Evolutionary conservation across 2,329 filamentous ascomycete genomes (phyloP), one percentile per base, ranked within the genome.

Genomic region (Colletotrichum chlorophyti): DNA sequence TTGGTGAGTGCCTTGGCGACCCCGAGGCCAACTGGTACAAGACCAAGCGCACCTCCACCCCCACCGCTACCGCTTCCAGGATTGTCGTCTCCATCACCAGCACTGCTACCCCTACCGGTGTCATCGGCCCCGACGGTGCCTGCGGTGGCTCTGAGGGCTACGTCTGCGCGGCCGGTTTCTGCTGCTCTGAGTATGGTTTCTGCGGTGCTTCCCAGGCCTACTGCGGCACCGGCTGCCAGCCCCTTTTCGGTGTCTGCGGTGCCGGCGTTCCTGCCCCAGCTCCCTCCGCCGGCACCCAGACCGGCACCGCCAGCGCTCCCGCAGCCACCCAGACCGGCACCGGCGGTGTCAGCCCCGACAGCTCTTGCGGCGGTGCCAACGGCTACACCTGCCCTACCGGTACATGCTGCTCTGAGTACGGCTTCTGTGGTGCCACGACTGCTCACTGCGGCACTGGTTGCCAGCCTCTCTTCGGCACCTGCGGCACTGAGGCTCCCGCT

Each of bases 1-100:
- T 80, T 14, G 78, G 79, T 34, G 77, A 79, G 62, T 81, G 78
- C 61, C 69, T 81, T 19, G 74, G 72, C 19, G 78, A 80, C 62
- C 71, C 75, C 4, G 51, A 64, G n/a, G 68, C 64, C 37, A 81
- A 81, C 69, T 81, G 78, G 78, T 81, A 81, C 67, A 55, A 48
- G 41, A 51, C 51, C 35, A 60, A 60, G 46, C 60, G 60, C 51
- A 60, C 60, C 17, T 57, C 57, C 6, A 62, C 60, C 9, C 60
- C 60, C 11, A 52, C 57, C n/a, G 60, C 57, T 46, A 62, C 60
- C 31, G 50, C 51, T 12, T 49, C 52, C 46, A 50, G 32, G 29
- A 47, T 55, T 32, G 46, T 47, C 17, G 34, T 61, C 42, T 31
- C 46, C 52, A 62, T 61, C 27, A 62, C 60, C 32, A 62, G 60